Percentiles rank a stretch among this genome's conserved stretches.
These are phyloP conservation scores for Parastagonospora avenae DNA, from an alignment of 2,329 filamentous ascomycete species.

Conservation along the genomic window DNA sequence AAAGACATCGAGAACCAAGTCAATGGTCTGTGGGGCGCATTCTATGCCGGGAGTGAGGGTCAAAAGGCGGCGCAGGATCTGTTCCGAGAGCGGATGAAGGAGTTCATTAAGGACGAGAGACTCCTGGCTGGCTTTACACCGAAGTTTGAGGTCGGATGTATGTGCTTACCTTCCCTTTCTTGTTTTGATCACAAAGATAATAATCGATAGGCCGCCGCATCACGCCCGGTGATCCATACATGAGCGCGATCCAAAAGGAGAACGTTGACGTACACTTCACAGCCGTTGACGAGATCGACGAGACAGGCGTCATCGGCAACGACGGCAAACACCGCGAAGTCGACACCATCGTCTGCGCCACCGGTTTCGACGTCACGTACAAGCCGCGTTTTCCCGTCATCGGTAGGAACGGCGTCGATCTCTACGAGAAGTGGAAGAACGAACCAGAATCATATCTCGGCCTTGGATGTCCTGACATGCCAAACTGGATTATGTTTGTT, in stretches of 20 bases:
- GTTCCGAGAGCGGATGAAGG: slow-evolving; percentile 53
- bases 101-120: slow-evolving; percentile 58
- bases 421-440: slow-evolving; percentile 49
- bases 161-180: slow-evolving; percentile 1
- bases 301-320: slow-evolving; percentile 52
- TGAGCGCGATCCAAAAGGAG: slow-evolving; percentile 55
- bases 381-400: slow-evolving; percentile 51
- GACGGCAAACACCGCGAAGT: slow-evolving; percentile 50
- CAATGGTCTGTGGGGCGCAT: slow-evolving; percentile 54
- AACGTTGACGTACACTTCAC: slow-evolving; percentile 60
- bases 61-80: slow-evolving; percentile 49
- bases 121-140: slow-evolving; percentile 56
- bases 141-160: slow-evolving; percentile 53
- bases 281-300: slow-evolving; percentile 51
- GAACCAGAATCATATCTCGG: slow-evolving; percentile 50
- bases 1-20: slow-evolving; percentile 55
- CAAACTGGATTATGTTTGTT: slow-evolving; percentile 51
- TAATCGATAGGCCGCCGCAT: slow-evolving; percentile 44
- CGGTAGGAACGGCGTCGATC: slow-evolving; percentile 47
- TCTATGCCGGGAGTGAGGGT: slow-evolving; percentile 50
- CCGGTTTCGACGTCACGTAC: slow-evolving; percentile 54
- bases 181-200: neutral
- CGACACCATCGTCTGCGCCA: slow-evolving; percentile 54
- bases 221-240: slow-evolving; percentile 58
- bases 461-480: slow-evolving; percentile 50